phyloP scores from a whole-genome alignment of 148 eudicot genomes.

The Nyssa sinensis region DNA sequence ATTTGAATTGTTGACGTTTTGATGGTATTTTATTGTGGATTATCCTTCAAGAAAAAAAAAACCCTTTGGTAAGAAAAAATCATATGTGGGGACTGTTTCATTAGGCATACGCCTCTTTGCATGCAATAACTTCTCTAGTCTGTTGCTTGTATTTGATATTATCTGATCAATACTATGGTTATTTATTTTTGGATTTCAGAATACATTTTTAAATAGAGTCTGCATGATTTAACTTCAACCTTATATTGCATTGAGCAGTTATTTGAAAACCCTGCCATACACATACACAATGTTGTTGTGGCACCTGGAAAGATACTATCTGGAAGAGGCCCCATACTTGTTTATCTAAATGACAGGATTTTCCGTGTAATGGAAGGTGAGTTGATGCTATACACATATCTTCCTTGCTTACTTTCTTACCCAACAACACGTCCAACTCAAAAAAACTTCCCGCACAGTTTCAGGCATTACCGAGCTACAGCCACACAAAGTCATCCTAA shows the following conservation, averaged over 20 bases:
- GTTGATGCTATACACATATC: too few species aligned
- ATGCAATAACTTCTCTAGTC: not conserved
- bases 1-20: not conserved
- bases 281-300: conserved; percentile 49
- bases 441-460: too few species aligned
- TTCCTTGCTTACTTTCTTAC: too few species aligned
- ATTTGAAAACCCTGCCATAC: conserved; percentile 63
- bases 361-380: conserved; percentile 72
- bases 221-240: conserved; percentile 2
- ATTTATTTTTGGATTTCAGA: not conserved
- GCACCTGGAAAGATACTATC: conserved; percentile 71
- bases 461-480: too few species aligned
- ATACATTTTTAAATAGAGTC: not conserved
- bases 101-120: not conserved
- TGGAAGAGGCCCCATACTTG: conserved; percentile 69
- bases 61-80: not conserved
- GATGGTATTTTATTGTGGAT: not conserved
- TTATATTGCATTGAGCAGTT: conserved; percentile 43
- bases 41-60: not conserved
- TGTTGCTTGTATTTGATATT: too few species aligned
- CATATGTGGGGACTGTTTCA: not conserved
- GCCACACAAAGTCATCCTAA: too few species aligned
- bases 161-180: not conserved
- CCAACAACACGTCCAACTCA: too few species aligned
- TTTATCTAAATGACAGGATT: conserved; percentile 60